Evolutionary conservation across 139 green algal genomes (phyloP).

Genomic region (Picochlorum sp.): DNA sequence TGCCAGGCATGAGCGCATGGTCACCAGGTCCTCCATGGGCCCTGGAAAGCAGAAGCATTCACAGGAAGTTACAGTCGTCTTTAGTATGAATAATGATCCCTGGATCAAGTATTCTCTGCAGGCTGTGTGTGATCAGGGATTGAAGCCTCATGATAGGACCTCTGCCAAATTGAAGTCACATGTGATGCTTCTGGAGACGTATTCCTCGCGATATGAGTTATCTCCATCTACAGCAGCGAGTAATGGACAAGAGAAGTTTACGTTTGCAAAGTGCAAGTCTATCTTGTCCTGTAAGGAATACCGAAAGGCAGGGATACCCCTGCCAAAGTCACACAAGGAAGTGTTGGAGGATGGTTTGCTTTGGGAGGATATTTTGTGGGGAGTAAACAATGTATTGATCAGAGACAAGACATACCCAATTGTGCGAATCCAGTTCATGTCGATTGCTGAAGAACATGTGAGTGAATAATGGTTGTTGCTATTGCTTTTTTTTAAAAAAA

Average conservation of each 20-base stretch:
- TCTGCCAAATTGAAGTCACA: constrained; percentile 69
- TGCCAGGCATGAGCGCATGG: constrained; percentile 43
- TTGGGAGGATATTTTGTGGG: constrained; percentile 77
- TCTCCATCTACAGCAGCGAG: no score
- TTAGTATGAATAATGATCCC: constrained; percentile 92
- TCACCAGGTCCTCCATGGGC: constrained; percentile 56
- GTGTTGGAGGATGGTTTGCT: constrained; percentile 45
- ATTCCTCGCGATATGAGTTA: constrained; percentile 7
- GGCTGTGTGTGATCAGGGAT: constrained; percentile 76
- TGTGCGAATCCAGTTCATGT: constrained; percentile 62
- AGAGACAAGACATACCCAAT: constrained; percentile 45
- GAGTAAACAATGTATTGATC: constrained; percentile 36
- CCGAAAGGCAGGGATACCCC: constrained; percentile 46
- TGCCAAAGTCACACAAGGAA: constrained; percentile 42
- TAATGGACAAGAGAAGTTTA: constrained; percentile 40
- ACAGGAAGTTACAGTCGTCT: constrained; percentile 84
- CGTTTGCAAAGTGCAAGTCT: constrained; percentile 41
- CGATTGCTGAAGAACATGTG: not conserved
- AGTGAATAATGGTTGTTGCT: constrained; percentile 1
- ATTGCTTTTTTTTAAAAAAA: no score
- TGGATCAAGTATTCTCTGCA: constrained; percentile 93
- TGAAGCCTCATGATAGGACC: constrained; percentile 81
- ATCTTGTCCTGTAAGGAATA: constrained; percentile 41
- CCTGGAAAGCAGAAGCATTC: constrained; percentile 14
- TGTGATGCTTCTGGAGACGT: constrained; percentile 79